Evolutionary conservation across 345 rosid species (phyloP).

Genomic region (Hirschfeldia incana): DNA sequence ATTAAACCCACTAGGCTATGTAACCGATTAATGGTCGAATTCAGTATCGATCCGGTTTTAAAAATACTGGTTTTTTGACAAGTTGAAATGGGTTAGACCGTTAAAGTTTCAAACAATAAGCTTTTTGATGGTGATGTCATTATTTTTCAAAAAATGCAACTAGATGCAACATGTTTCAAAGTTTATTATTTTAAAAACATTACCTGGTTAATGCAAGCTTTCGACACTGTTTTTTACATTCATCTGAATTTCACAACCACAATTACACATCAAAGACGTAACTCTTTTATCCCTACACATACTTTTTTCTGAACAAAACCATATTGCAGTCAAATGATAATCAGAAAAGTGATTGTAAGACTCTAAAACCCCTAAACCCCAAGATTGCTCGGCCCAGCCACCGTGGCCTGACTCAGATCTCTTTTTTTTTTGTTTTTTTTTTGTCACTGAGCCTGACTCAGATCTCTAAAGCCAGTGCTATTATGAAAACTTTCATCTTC

Average conservation of each 20-base stretch:
- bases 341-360: conserved; percentile 6
- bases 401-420: conserved; percentile 25
- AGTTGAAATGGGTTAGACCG: background rate
- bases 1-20: no score
- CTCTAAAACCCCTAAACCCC: conserved; percentile 16
- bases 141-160: no score
- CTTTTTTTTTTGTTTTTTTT: background rate
- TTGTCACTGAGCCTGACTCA: background rate
- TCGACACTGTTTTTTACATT: background rate
- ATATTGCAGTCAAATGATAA: conserved; percentile 21
- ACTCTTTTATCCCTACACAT: background rate
- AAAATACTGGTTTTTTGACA: background rate
- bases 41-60: no score
- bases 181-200: no score
- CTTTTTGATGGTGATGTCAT: background rate
- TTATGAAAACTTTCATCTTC: background rate
- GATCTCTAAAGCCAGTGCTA: background rate
- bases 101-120: background rate
- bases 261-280: conserved; percentile 20
- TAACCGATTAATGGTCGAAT: no score
- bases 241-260: conserved; percentile 21
- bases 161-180: no score
- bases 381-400: background rate
- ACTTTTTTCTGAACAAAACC: conserved; percentile 5
- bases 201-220: no score